phyloP scores from a whole-genome alignment of 2,329 filamentous ascomycete genomes.

The Aspergillus amoenus region DNA sequence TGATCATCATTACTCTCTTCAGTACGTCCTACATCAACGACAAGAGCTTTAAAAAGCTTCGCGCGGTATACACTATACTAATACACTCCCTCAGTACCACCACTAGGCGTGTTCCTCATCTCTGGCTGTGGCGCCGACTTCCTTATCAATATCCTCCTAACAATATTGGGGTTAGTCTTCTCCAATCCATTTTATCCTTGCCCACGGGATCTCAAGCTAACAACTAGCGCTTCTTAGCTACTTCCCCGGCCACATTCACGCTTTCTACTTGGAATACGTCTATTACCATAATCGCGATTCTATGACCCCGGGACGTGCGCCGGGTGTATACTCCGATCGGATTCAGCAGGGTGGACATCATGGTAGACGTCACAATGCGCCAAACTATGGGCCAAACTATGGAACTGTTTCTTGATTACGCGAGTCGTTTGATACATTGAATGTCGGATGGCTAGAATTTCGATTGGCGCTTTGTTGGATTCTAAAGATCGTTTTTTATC shows the following conservation, averaged over 20 bases:
- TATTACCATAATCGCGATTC: slow-evolving; percentile 67
- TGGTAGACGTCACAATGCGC: no score
- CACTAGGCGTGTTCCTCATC: slow-evolving; percentile 63
- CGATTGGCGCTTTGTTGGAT: neutral
- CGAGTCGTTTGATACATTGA: neutral
- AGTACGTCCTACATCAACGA: slow-evolving; percentile 30
- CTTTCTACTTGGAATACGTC: slow-evolving; percentile 79
- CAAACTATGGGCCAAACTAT: slow-evolving; percentile 16
- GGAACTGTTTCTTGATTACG: slow-evolving; percentile 21
- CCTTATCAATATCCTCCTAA: slow-evolving; percentile 66
- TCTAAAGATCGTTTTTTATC: neutral
- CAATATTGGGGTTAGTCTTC: slow-evolving; percentile 57
- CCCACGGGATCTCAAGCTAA: neutral
- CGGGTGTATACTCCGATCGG: slow-evolving; percentile 41
- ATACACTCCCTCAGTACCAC: slow-evolving; percentile 54
- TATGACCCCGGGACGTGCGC: slow-evolving; percentile 27
- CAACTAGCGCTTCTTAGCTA: slow-evolving; percentile 49
- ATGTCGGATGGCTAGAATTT: neutral
- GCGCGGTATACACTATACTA: neutral
- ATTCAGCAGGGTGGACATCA: slow-evolving; percentile 38
- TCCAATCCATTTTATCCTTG: neutral
- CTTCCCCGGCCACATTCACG: slow-evolving; percentile 75
- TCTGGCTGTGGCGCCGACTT: slow-evolving; percentile 66
- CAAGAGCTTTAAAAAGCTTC: neutral
- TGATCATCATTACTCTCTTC: slow-evolving; percentile 50